Evolutionary conservation across 2,329 filamentous ascomycete genomes (phyloP).

Genomic region (Talaromyces sp.): DNA sequence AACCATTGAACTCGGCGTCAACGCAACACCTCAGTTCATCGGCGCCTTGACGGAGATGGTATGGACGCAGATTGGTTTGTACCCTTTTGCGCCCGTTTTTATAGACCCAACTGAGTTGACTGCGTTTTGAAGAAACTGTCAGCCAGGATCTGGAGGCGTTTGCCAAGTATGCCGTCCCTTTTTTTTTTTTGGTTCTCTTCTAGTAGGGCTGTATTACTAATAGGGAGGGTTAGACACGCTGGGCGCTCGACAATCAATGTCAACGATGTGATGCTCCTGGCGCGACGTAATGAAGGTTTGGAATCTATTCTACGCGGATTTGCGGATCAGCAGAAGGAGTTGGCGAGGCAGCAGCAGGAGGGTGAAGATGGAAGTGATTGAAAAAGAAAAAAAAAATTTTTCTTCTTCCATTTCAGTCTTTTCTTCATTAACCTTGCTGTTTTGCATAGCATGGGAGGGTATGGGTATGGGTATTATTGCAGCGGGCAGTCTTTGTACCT

Average conservation of each 20-base stretch:
- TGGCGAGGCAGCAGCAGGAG: constrained; percentile 2
- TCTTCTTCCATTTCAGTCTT: background rate
- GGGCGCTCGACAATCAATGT: constrained; percentile 73
- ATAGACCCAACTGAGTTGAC: background rate
- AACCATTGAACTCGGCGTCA: constrained; percentile 65
- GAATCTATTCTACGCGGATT: constrained; percentile 60
- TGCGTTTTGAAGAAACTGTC: constrained; percentile 43
- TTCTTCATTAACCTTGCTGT: background rate
- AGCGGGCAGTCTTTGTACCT: no score
- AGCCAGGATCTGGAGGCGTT: constrained; percentile 61
- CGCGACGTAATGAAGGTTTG: constrained; percentile 79
- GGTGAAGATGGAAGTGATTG: constrained; percentile 6
- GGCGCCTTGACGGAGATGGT: constrained; percentile 79
- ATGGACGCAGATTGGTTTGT: constrained; percentile 75
- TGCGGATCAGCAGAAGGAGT: constrained; percentile 21
- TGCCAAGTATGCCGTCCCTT: constrained; percentile 41
- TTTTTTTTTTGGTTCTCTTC: background rate
- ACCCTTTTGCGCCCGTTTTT: background rate
- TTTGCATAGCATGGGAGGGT: no score
- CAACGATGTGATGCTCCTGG: constrained; percentile 82
- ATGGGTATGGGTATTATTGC: background rate
- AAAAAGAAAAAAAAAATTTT: no score
- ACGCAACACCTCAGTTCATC: constrained; percentile 89
- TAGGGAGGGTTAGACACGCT: constrained; percentile 67
- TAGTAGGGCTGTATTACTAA: no score